phyloP scores from a whole-genome alignment of 2,329 filamentous ascomycete genomes.

The Colletotrichum sp. region DNA sequence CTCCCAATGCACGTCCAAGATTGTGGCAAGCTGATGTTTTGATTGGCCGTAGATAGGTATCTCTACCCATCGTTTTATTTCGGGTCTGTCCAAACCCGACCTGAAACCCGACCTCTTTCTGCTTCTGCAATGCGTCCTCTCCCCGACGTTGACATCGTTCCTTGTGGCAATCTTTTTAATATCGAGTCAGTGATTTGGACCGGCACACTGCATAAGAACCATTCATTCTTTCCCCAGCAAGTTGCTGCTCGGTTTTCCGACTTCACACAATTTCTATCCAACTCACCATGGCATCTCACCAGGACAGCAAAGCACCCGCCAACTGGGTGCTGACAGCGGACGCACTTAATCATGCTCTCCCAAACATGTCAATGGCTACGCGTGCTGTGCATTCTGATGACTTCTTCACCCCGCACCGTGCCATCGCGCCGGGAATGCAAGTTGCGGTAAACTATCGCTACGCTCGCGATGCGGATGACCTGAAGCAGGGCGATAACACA shows the following conservation, averaged over 20 bases:
- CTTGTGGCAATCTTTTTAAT: accelerated
- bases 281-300: neutral
- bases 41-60: neutral
- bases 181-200: accelerated
- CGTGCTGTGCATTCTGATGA: neutral
- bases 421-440: neutral
- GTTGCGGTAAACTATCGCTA: neutral
- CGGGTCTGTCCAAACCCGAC: neutral
- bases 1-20: neutral
- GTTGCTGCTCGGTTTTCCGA: neutral
- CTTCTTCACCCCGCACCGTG: neutral
- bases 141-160: accelerated
- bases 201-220: neutral
- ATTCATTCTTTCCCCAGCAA: neutral
- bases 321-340: neutral
- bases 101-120: neutral
- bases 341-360: neutral
- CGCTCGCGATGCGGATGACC: neutral
- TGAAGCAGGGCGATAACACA: neutral
- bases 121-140: neutral
- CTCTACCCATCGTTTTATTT: neutral
- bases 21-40: neutral
- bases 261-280: neutral
- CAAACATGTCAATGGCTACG: neutral
- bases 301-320: neutral